Evolutionary conservation across 108 stramenopile genomes (phyloP), one percentile per base, ranked within the genome.

Genomic region (Pseudonitzschia delicatissima): DNA sequence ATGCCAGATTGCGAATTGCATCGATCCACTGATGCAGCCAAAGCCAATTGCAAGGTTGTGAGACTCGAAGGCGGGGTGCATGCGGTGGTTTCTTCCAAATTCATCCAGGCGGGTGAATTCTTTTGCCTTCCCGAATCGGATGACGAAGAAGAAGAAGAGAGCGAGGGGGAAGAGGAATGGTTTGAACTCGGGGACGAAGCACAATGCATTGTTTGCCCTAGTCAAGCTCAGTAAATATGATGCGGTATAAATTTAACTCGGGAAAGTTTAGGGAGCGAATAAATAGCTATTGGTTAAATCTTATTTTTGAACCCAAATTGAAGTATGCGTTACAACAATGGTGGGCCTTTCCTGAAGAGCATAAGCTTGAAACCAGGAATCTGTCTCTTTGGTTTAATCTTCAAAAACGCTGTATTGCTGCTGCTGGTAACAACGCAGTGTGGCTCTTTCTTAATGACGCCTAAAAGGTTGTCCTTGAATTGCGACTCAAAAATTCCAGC

Each of bases 1-100:
- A 73, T 73, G 72, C 72, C 72, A n/a, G 72, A 73, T 40, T 66
- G 72, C 37, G 72, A 73, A 39, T 34, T 73, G 11, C 72, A 73
- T 51, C 64, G 65, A 27, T 73, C 72, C 3, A 71, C 78, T 13
- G 9, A 17, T 15, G 34, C 2, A 23, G 88, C 82, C 52, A 84
- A 84, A 76, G 86, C 89, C 35, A 96, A 93, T 66, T 91, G 90
- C 63, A 78, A 88, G 60, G 79, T 96, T 7, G 84, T 87, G 34
- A 68, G 88, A 45, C 73, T 85, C 28, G 74, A 79, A n/a, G 87
- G 83, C 55, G 89, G 90, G 8, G 83, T 75, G 27, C 58, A 70
- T 67, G 94, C 94, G 18, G 78, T 96, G n/a, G 90, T 93, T 32
- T 79, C 85, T 5, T 65, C 68, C 18, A 69, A 84, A 48, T 49